Evolutionary conservation across 176 grass and related monocot genomes (phyloP).

Genomic region (Carex myosuroides): DNA sequence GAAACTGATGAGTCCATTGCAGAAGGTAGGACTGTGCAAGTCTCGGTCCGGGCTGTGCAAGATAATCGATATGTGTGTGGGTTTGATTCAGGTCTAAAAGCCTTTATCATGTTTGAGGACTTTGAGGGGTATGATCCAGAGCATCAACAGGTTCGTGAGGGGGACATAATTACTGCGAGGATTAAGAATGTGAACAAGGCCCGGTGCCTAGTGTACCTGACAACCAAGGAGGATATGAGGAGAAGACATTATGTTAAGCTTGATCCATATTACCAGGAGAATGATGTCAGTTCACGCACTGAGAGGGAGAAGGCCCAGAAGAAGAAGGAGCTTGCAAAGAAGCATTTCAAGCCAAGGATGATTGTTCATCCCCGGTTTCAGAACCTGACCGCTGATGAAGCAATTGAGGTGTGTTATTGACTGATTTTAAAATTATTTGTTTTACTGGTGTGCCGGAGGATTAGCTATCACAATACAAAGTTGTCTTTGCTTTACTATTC

Average conservation of each 20-base stretch:
- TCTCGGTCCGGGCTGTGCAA: slow-evolving; percentile 71
- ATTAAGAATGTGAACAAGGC: slow-evolving; percentile 82
- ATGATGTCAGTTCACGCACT: slow-evolving; percentile 29
- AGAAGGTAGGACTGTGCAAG: slow-evolving; percentile 94
- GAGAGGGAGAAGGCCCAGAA: slow-evolving; percentile 62
- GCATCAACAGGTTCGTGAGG: slow-evolving; percentile 56
- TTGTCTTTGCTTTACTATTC: not conserved
- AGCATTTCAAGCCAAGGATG: slow-evolving; percentile 90
- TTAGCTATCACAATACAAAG: not conserved
- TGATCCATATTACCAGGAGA: slow-evolving; percentile 77
- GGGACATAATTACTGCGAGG: slow-evolving; percentile 83
- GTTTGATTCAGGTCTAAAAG: slow-evolving; percentile 96
- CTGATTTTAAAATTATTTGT: not conserved
- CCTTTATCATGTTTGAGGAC: slow-evolving; percentile 67
- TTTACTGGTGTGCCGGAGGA: not conserved
- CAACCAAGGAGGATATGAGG: slow-evolving; percentile 63
- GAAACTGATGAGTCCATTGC: slow-evolving; percentile 92
- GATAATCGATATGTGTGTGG: slow-evolving; percentile 73
- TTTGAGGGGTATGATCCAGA: slow-evolving; percentile 60
- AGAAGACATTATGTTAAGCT: slow-evolving; percentile 38
- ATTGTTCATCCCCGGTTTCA: slow-evolving; percentile 97
- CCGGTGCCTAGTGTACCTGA: slow-evolving; percentile 72
- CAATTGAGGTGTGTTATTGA: slow-evolving; percentile 53
- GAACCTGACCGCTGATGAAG: slow-evolving; percentile 88
- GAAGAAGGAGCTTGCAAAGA: slow-evolving; percentile 75